Percentiles rank a stretch among this genome's conserved stretches.
Conservation (phyloP, 441 rosid species). For the Erysimum cheiri region DNA sequence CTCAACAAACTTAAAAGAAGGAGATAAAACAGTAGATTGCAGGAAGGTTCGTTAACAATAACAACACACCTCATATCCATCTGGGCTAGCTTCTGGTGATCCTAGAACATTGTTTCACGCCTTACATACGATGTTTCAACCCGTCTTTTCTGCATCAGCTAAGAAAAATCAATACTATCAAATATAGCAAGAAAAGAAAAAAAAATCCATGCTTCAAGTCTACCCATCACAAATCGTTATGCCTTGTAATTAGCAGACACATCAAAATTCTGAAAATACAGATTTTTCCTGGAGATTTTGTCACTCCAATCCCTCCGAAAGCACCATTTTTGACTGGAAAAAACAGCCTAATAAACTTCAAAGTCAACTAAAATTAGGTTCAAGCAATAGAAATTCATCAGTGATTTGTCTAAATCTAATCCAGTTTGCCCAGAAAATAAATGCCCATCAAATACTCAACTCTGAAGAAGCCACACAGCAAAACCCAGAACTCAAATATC, state of each 20-base stretch:
- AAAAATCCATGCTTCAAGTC: constrained; percentile 10
- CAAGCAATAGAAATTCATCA: constrained; percentile 4
- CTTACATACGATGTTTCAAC: constrained; percentile 33
- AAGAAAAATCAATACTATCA: constrained; percentile 20
- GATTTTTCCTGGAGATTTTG: constrained; percentile 11
- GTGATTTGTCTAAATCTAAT: neutral
- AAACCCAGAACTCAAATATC: neutral
- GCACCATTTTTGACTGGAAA: neutral
- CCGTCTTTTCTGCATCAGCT: constrained; percentile 30
- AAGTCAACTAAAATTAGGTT: constrained; percentile 9
- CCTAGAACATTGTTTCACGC: constrained; percentile 2
- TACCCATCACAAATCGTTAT: neutral
- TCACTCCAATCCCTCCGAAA: neutral
- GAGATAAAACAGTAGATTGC: neutral
- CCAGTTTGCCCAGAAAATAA: neutral
- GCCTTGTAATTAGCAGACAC: neutral
- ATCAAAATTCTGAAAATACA: constrained; percentile 14
- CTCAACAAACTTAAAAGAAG: neutral
- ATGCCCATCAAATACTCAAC: neutral
- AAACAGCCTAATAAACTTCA: neutral
- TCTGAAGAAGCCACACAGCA: constrained; percentile 8
- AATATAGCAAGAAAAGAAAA: neutral
- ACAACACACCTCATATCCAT: constrained; percentile 41
- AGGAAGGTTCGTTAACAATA: neutral
- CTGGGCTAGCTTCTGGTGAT: constrained; percentile 22